Base-by-base conservation (phyloP, 2,329 filamentous ascomycete species). In the Grosmannia penicillata region DNA sequence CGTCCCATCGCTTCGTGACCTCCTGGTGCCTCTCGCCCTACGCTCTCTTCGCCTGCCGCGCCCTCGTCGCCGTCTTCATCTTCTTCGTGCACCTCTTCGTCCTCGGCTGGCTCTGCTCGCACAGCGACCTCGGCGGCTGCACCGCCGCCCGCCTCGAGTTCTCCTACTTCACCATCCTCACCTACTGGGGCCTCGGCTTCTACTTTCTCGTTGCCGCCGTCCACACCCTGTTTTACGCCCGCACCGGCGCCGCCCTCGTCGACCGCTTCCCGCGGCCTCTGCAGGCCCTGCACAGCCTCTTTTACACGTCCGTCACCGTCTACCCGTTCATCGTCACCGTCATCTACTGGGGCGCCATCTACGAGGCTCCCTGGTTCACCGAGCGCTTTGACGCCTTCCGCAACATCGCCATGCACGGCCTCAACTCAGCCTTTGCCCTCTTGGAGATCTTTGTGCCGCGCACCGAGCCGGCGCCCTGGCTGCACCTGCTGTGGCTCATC, bases 141-240 rank as follows among this genome's bases (percentile, higher is more conserved):
- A 46, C 52, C 25, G 52, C 50, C 1, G 68, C 72, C 21, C 60
- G 63, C 37, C 57, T 63, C 33, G 69, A 68, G 33, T 91, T 93
- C 62, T 83, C 77, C 49, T 93, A 75, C 65, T 93, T 93, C 63
- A 93, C 85, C 22, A 66, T 77, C 51, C 63, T 91, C 42, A 83
- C 80, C 9, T 91, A 79, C 66, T 91, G 82, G 82, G 82, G 82
- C 2, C 60, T 89, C 26, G 76, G 72, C 19, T 89, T 87, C 60
- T 93, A 93, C 65, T 78, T 79, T 54, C 64, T 76, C 40, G 61
- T 78, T 50, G 66, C 79, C 2, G 66, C 78, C 15, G 45, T 73
- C 15, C 83, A 93, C 61, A 85, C 81, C 6, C 60, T 73, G 37
- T 68, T 66, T 34, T 91, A 89, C 59, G 68, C 70, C 11, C 57